Percentiles rank a stretch among this genome's conserved stretches.
These are phyloP conservation scores for Paraconiothyrium sp. DNA, from an alignment of 2,329 filamentous ascomycete genomes.

Conservation along the genomic window DNA sequence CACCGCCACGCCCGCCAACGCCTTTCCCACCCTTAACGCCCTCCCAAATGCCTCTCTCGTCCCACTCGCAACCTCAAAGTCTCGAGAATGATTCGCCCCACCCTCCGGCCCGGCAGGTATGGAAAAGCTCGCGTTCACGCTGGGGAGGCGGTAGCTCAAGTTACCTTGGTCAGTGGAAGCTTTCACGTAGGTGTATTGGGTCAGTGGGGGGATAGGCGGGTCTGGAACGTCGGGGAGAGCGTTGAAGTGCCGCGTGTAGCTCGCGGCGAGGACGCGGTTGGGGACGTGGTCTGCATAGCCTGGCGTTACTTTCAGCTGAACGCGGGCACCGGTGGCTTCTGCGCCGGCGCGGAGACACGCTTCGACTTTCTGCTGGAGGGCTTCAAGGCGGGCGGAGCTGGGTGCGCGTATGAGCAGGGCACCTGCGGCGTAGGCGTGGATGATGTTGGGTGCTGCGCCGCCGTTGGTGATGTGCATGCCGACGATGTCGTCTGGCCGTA, in stretches of 20 bases:
- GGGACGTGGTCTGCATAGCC: constrained; percentile 66
- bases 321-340: constrained; percentile 60
- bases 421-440: constrained; percentile 52
- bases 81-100: constrained; percentile 51
- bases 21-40: constrained; percentile 48
- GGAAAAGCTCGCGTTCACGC: constrained; percentile 62
- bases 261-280: constrained; percentile 58
- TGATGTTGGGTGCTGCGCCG: constrained; percentile 48
- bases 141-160: constrained; percentile 66
- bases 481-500: constrained; percentile 52
- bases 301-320: constrained; percentile 55
- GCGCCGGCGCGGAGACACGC: constrained; percentile 60
- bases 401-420: constrained; percentile 49
- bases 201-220: constrained; percentile 25
- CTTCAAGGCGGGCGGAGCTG: constrained; percentile 38
- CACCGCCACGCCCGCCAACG: constrained; percentile 49
- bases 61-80: constrained; percentile 38
- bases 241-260: constrained; percentile 43
- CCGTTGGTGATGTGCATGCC: constrained; percentile 44
- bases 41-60: constrained; percentile 42
- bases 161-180: constrained; percentile 70
- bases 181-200: constrained; percentile 40
- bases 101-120: constrained; percentile 49
- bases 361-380: constrained; percentile 42
- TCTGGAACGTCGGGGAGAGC: constrained; percentile 25